Percentiles rank a stretch among this genome's conserved stretches.
Evolutionary conservation across 1,284 basidiomycete species (phyloP).

Genomic region (Papiliotrema nemorosa): DNA sequence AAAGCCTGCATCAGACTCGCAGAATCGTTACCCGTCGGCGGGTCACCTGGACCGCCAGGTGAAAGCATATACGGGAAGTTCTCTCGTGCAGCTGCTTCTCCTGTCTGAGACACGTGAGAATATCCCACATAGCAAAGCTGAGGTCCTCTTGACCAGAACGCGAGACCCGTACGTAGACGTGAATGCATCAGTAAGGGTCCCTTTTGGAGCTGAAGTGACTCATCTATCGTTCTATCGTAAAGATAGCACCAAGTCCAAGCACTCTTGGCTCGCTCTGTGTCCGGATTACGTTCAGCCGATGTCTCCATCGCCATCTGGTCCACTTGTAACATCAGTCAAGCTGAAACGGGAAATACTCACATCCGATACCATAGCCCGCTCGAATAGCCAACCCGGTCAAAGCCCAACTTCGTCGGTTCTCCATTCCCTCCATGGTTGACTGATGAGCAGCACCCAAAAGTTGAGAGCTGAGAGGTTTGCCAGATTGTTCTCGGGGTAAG

Average conservation of each 20-base stretch:
- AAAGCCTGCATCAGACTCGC: constrained; percentile 42
- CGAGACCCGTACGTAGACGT: constrained; percentile 47
- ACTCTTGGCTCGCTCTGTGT: constrained; percentile 46
- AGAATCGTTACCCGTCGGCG: constrained; percentile 20
- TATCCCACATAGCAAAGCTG: constrained; percentile 48
- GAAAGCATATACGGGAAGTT: constrained; percentile 48
- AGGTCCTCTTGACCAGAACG: constrained; percentile 51
- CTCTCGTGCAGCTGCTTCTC: constrained; percentile 39
- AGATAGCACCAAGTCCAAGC: constrained; percentile 53
- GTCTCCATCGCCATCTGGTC: constrained; percentile 42
- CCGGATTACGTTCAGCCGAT: constrained; percentile 33
- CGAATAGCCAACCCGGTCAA: constrained; percentile 49
- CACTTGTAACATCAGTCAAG: constrained; percentile 14
- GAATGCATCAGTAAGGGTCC: constrained; percentile 9
- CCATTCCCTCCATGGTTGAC: constrained; percentile 39
- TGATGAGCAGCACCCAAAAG: constrained; percentile 12
- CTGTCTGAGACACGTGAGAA: constrained; percentile 43
- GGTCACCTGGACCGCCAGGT: constrained; percentile 14
- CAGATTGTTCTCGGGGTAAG: constrained; percentile 29
- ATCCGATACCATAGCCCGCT: constrained; percentile 44
- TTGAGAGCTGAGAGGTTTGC: constrained; percentile 9
- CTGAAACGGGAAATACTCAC: constrained; percentile 34
- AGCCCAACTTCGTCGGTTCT: constrained; percentile 49
- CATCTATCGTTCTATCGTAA: constrained; percentile 49
- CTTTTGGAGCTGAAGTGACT: constrained; percentile 5